Evolutionary conservation across 2,329 filamentous ascomycete genomes (phyloP), one percentile per base, ranked within the genome.

Genomic region (Diaporthe citrichinensis): DNA sequence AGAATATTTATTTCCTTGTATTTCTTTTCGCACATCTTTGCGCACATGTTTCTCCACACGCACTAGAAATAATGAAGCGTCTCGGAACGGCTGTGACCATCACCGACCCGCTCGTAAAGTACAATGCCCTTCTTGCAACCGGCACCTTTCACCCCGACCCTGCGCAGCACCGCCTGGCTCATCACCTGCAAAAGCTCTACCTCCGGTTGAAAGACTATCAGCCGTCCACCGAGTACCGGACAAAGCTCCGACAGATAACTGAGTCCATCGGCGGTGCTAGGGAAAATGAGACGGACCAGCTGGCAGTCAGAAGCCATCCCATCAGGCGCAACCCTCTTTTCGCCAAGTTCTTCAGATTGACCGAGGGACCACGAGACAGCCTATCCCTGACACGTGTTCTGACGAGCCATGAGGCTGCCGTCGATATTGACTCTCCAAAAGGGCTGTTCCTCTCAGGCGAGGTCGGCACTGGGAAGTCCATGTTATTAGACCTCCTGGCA

Each of bases 401-500:
- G 20, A 93, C 92, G 0, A 91, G 88, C 78, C 90, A 95, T 80
- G 92, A 96, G 81, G 90, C 91, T 28, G 94, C 94, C 15, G 88
- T 95, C 77, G 87, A 91, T 61, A 88, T 96, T 65, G 88, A 94
- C 79, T 95, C 93, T 0, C 94, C 94, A 0, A 91, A 89, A 78
- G 94, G 94, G 0, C 85, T 97, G 23, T 92, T 96, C 81, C 87
- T 97, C 0, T 94, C 95, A 36, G 94, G 94, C 9, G 94, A 95
- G 81, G 94, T 97, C 2, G 94, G 94, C 15, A 95, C 93, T 0
- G 94, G 94, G 20, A 97, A 97, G 82, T 94, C 92, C 7, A 95
- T 97, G 93, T 88, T 97, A n/a, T 88, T 96, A 20, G 94, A 96
- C 80, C 85, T 97, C 0, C 90, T 97, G n/a, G 93, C 94, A 20